Conservation (phyloP, 441 rosid genomes). For the Corymbia calophylla region DNA sequence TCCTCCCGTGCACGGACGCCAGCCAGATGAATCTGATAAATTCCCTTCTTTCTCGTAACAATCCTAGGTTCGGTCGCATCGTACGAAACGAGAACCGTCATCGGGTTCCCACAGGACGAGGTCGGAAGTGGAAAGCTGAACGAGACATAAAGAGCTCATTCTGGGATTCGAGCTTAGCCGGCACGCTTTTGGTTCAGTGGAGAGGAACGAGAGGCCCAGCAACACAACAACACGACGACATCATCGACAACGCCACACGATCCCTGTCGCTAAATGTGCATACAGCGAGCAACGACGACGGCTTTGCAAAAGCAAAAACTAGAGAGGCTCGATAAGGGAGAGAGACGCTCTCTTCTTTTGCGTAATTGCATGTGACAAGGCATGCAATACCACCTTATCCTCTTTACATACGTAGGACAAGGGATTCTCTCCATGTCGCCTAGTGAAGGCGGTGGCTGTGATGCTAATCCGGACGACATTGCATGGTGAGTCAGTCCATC, state of each 20-base stretch:
- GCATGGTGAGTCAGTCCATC: background rate
- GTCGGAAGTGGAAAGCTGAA: background rate
- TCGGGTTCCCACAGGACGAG: background rate
- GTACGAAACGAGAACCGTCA: background rate
- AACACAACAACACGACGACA: background rate
- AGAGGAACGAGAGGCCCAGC: background rate
- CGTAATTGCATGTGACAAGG: background rate
- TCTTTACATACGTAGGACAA: background rate
- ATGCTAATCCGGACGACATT: background rate
- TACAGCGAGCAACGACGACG: background rate
- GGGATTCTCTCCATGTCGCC: background rate
- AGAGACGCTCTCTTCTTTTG: background rate
- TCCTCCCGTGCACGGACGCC: background rate
- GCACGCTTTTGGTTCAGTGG: background rate
- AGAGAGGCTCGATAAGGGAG: background rate
- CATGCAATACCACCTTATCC: background rate
- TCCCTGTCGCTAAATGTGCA: background rate
- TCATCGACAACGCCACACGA: background rate
- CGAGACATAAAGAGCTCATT: background rate
- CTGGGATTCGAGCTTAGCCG: background rate
- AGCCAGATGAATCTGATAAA: background rate
- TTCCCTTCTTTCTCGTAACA: background rate
- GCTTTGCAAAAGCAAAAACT: background rate
- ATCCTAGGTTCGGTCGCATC: background rate
- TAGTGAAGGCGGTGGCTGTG: background rate